Base-by-base conservation (phyloP, 768 basidiomycete genomes). In the Podaxis sp. region DNA sequence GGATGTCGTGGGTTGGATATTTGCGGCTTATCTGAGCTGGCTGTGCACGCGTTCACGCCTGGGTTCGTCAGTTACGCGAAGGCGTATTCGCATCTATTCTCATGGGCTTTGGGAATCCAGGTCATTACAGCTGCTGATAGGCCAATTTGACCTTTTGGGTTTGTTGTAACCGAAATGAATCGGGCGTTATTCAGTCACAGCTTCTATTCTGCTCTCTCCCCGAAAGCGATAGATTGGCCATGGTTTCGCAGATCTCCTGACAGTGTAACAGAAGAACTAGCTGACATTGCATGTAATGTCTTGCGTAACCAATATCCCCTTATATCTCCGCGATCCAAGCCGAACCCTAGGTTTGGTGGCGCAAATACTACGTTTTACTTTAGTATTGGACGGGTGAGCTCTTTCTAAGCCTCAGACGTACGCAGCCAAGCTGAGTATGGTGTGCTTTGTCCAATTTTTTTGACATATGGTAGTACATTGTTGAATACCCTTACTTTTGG, bases 81-180 rank as follows among this genome's bases (percentile, higher is more conserved):
- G 9, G 36, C n/a, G 28, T 23, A 21, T 36, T 54, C 37, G 4
- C 52, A 38, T 54, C 37, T 38, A 54, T 54, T 36, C 35, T 54
- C 37, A 48, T 23, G 47, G 13, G 23, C 11, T 18, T 48, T 48
- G 21, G 21, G 52, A 23, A 38, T 0, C 37, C 52, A 54, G 51
- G 52, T 54, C 18, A 21, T 28, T 54, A 40, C 10, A 13, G 36
- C 18, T 6, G 18, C 18, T 38, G 23, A 40, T 54, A 25, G n/a
- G 37, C 28, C 52, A 54, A 28, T 36, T 54, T 54, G 25, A 38
- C 37, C 52, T 54, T 54, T 54, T 54, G 52, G 52, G 37, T 54
- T 54, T 54, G 47, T 36, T 53, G 35, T 18, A 38, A 37, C 38
- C 38, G 54, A 55, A 44, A 27, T 54, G 9, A 37, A 54, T 28